phyloP scores from a whole-genome alignment of 2,329 filamentous ascomycete species.

The Macrophomina pseudophaseolina region DNA sequence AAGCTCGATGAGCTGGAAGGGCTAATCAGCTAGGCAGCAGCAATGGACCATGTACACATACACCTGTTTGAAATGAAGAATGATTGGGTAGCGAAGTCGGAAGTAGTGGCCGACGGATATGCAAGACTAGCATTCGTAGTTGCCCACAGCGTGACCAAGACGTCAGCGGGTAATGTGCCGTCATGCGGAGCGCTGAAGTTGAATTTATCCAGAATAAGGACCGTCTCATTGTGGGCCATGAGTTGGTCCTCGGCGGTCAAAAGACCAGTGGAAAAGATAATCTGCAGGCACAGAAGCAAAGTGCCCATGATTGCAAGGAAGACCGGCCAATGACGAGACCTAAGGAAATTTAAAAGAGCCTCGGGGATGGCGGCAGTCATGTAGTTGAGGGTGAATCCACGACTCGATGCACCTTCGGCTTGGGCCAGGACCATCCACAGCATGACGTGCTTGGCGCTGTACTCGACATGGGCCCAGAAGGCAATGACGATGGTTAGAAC shows the following conservation, averaged over 20 bases:
- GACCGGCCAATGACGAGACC: neutral
- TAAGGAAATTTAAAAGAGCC: neutral
- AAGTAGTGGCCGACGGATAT: neutral
- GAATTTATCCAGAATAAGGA: neutral
- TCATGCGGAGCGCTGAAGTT: slow-evolving; percentile 46
- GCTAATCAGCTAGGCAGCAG: neutral
- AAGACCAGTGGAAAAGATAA: neutral
- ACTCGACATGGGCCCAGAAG: neutral
- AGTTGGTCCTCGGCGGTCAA: neutral
- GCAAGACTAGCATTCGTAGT: neutral
- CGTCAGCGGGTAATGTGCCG: neutral
- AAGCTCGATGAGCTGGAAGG: neutral
- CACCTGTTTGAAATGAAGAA: neutral
- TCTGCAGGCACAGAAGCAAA: neutral
- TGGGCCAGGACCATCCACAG: neutral
- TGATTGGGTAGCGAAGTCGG: neutral
- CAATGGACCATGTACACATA: neutral
- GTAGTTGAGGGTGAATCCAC: neutral
- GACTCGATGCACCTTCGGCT: too few relatives aligned
- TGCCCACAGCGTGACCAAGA: neutral
- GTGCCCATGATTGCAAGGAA: neutral
- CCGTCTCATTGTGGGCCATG: neutral
- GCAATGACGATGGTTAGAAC: neutral
- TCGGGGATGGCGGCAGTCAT: neutral
- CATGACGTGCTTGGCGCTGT: neutral